Base-by-base conservation (phyloP, 1,284 basidiomycete species). In the Cryptococcus jaspeensis region DNA sequence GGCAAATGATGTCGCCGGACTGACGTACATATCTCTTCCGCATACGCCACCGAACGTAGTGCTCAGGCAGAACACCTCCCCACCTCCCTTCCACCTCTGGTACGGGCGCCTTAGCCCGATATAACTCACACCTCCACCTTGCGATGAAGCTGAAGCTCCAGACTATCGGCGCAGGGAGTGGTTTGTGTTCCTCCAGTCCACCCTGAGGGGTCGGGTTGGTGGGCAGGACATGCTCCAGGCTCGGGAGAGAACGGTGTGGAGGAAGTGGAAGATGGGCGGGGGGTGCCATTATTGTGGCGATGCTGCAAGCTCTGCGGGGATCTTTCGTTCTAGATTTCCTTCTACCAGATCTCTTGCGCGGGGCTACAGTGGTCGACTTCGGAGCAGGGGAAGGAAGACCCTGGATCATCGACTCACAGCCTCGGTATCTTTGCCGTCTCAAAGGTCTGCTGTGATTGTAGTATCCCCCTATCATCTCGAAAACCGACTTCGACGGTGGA, bases 401-500 rank as follows among this genome's bases (percentile, higher is more conserved):
- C 1, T 18, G 35, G 3, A 43, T 43, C 12, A 53, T 47, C 22
- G 59, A 67, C 76, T 55, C n/a, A 76, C 59, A 87, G 77, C 54
- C 87, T 82, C 44, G 89, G 87, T 45, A 91, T 81, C 62, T 87
- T 77, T 43, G 85, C 80, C 5, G 88, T 90, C 62, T 86, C 81
- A 77, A 91, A 92, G 1, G 81, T 78, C 70, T 87, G 84, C 15
- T 82, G 80, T 7, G 84, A 83, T 7, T 79, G 80, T 15, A 92
- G 67, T 22, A 84, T 80, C 15, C 92, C 92, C 23, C 83, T 78
- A n/a, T 86, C 85, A 43, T 88, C 90, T 52, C 95, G 86, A 75
- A 98, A 99, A 15, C 95, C 95, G 13, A 98, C 90, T n/a, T 94
- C 80, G 52, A 99, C 87, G 69, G 92, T 90, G 12, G 89, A 89